These are phyloP conservation scores for Viridothelium virens DNA, from an alignment of 495 filamentous ascomycete species.

Conservation along the genomic window DNA sequence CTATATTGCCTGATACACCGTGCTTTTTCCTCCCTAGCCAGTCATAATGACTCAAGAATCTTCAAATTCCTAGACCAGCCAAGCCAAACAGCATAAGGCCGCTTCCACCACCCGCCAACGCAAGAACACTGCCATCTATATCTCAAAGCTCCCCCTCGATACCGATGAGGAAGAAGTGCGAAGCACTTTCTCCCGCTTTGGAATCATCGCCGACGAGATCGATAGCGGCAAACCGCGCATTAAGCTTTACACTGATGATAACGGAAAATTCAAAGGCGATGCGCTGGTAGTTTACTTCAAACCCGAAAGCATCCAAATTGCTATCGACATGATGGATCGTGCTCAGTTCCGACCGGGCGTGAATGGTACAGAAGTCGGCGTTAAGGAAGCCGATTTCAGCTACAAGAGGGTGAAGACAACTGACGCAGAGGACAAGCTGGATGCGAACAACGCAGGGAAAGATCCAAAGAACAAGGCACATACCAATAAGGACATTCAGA, in stretches of 20 bases:
- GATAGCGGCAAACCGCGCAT: constrained; percentile 78
- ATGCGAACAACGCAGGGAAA: constrained; percentile 42
- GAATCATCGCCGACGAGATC: constrained; percentile 89
- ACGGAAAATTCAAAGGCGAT: constrained; percentile 85
- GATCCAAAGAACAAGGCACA: constrained; percentile 45
- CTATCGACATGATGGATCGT: constrained; percentile 87
- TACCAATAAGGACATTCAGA: constrained; percentile 58
- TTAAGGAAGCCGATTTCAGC: constrained; percentile 75
- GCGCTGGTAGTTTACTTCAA: constrained; percentile 91
- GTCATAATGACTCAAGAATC: constrained; percentile 9
- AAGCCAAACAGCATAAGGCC: constrained; percentile 40
- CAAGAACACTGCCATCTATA: constrained; percentile 78
- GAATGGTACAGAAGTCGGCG: constrained; percentile 57
- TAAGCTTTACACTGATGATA: constrained; percentile 81
- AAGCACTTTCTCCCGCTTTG: constrained; percentile 65
- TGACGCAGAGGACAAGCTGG: constrained; percentile 24
- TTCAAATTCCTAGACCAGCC: background rate
- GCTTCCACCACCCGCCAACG: constrained; percentile 34
- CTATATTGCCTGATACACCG: background rate
- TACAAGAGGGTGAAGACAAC: constrained; percentile 56
- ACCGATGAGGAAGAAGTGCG: constrained; percentile 63
- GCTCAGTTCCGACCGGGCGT: constrained; percentile 67
- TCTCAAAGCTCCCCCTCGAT: constrained; percentile 76
- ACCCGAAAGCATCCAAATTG: constrained; percentile 78
- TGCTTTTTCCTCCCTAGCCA: background rate